These are phyloP conservation scores for Lecanicillium sp. DNA, from an alignment of 2,329 filamentous ascomycete species.

Conservation along the genomic window DNA sequence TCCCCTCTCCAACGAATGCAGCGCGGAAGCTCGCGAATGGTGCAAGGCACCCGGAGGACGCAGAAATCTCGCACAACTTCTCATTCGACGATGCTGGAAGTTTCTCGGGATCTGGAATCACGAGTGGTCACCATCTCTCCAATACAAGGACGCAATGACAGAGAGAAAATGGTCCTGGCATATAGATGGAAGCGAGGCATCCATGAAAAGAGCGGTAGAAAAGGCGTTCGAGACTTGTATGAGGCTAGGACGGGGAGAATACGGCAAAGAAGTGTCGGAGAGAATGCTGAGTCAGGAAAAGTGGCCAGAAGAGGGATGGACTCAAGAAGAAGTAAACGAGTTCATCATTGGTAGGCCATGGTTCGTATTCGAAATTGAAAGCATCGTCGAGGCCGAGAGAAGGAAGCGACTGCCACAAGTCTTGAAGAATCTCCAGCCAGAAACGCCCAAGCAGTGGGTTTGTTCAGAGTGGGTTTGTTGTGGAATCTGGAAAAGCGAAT, in stretches of 20 bases:
- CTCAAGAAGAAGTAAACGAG: neutral
- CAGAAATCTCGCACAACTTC: neutral
- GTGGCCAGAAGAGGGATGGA: neutral
- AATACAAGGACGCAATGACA: neutral
- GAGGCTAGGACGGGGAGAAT: neutral
- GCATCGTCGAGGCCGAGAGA: neutral
- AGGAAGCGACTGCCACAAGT: neutral
- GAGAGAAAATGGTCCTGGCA: neutral
- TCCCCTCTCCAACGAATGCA: neutral
- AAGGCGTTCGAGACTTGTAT: neutral
- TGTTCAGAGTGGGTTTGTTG: neutral
- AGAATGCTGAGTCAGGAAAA: neutral
- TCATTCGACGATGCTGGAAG: conserved; percentile 1
- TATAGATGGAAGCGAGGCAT: neutral
- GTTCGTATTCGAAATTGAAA: conserved; percentile 5
- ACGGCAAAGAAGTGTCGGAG: neutral
- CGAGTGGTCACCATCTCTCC: neutral
- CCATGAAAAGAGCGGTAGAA: neutral
- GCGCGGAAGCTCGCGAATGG: neutral
- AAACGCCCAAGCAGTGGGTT: neutral
- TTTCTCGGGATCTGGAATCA: neutral
- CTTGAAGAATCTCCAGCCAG: neutral
- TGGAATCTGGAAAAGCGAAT: neutral
- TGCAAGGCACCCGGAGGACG: neutral
- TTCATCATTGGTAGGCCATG: conserved; percentile 5